Evolutionary conservation across 75 land plant species (phyloP).

Genomic region (Pseudotsuga menziesii): DNA sequence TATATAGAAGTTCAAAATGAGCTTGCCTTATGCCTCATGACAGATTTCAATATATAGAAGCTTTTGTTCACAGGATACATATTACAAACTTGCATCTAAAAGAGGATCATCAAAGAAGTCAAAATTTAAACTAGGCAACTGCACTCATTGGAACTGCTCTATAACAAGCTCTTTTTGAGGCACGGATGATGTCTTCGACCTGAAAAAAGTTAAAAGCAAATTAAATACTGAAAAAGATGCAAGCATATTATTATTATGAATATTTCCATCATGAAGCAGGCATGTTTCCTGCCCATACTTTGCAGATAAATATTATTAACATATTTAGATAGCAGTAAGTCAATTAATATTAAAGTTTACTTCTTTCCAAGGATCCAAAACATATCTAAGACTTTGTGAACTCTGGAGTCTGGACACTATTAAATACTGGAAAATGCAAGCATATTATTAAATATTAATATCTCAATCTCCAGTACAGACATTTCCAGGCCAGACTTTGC

Average conservation of each 20-base stretch:
- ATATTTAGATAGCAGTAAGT: neutral
- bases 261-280: neutral
- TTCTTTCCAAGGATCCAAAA: neutral
- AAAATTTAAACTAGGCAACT: too few relatives aligned
- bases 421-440: too few relatives aligned
- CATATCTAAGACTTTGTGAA: neutral
- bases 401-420: neutral
- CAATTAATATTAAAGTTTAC: neutral
- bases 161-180: conserved; percentile 81
- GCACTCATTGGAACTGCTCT: conserved; percentile 18
- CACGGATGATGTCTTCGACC: conserved; percentile 90
- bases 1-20: too few relatives aligned
- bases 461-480: too few relatives aligned
- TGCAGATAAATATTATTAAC: neutral
- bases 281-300: neutral
- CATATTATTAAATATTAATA: too few relatives aligned
- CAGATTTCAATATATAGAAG: too few relatives aligned
- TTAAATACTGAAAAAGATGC: conserved; percentile 9
- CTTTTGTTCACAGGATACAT: too few relatives aligned
- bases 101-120: too few relatives aligned
- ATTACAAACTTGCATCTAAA: too few relatives aligned
- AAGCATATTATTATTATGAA: neutral
- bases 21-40: too few relatives aligned
- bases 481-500: too few relatives aligned
- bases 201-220: conserved; percentile 18